Evolutionary conservation across 2,329 filamentous ascomycete species (phyloP), one percentile per base, ranked within the genome.

Genomic region (Kalmusia sp.): DNA sequence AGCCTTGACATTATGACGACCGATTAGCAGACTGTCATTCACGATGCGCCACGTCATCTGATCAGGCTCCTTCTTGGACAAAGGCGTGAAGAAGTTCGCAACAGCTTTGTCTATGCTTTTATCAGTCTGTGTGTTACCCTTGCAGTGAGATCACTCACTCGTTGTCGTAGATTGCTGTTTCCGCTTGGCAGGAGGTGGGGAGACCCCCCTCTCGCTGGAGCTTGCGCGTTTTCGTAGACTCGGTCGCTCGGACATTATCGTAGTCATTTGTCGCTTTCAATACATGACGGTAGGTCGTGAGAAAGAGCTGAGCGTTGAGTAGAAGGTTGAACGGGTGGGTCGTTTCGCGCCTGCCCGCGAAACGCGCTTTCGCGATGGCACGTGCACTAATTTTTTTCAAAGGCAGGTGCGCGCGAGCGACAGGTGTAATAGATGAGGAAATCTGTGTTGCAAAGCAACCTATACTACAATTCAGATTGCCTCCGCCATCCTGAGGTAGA

Each of bases 11-110:
- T 80, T 73, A 68, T 91, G 93, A 55, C 84, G 86, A n/a, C 87
- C 92, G 21, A 95, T 83, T 5, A 98, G 81, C 19, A 97, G 79
- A 3, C 88, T 89, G 70, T 79, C 88, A 71, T 84, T 89, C 76
- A 80, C 80, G 73, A 82, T 71, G 7, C 81, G 74, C 91, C 95
- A 98, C 8, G 76, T 79, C 45, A 90, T 86, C 52, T 84, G 85
- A 44, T 93, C 88, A 12, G 91, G 90, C 27, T 89, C 86, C 71
- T 96, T 97, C 72, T 96, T 86, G 0, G 92, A 97, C 0, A 83
- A 71, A 0, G 93, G 93, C 0, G 88, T 96, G 76, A 98, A 98
- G 79, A 98, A 98, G 49, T 84, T 91, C 17, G 90, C 84, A 1
- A 96, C 86, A 1, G 89, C 86, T 54, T 76, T 85, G 71, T 86